Conservation (phyloP, 1,284 basidiomycete genomes). For the Xerocomus amazonicus region DNA sequence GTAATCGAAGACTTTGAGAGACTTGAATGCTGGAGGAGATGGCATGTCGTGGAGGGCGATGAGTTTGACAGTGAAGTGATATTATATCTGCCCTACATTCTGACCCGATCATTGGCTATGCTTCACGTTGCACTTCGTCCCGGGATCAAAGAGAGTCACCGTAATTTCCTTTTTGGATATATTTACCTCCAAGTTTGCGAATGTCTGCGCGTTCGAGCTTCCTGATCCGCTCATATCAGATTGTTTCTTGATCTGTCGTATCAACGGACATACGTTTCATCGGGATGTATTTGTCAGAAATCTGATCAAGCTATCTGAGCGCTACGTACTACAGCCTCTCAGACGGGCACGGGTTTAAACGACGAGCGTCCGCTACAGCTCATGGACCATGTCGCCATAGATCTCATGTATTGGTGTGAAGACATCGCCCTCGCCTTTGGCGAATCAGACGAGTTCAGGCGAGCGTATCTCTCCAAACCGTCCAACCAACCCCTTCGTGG, state of each 20-base stretch:
- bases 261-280: constrained; percentile 96
- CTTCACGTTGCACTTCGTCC: too few species aligned
- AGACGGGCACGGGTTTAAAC: constrained; percentile 84
- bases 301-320: constrained; percentile 1
- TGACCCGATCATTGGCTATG: too few species aligned
- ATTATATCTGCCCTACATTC: too few species aligned
- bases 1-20: constrained; percentile 15
- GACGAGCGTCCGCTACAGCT: constrained; percentile 82
- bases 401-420: constrained; percentile 78
- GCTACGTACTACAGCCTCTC: constrained; percentile 65
- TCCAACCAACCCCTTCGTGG: background rate
- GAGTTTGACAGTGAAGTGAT: too few species aligned
- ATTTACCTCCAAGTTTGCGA: constrained; percentile 86
- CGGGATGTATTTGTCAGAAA: constrained; percentile 47
- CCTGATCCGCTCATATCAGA: constrained; percentile 83
- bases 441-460: constrained; percentile 97
- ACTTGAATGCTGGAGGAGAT: constrained; percentile 1
- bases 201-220: constrained; percentile 88
- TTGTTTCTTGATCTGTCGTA: constrained; percentile 81
- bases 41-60: constrained; percentile 4
- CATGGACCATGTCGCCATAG: constrained; percentile 89
- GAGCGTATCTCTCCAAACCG: background rate
- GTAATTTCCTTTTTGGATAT: too few species aligned
- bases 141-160: too few species aligned
- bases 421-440: constrained; percentile 89